Evolutionary conservation across 306 rosid genomes (phyloP).

Genomic region (Glycine tomentella): DNA sequence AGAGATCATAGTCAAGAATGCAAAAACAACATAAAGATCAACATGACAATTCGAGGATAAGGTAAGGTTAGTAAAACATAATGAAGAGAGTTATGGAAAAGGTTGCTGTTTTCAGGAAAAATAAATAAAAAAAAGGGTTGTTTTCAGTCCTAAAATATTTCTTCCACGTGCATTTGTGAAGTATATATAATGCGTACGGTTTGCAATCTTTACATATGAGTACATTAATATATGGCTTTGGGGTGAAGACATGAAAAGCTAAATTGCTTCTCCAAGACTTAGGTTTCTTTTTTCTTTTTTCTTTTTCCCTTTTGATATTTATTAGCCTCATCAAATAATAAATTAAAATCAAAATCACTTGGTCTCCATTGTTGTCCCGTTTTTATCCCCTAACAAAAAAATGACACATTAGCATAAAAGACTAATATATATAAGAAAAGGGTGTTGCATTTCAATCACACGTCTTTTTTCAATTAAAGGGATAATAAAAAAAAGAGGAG

Average conservation of each 20-base stretch:
- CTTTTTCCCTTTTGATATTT: neutral
- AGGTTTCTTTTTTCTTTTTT: neutral
- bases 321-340: neutral
- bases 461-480: neutral
- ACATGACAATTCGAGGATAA: neutral
- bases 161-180: neutral
- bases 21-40: neutral
- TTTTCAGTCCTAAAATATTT: neutral
- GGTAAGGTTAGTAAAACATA: too few relatives aligned
- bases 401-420: neutral
- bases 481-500: neutral
- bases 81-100: neutral
- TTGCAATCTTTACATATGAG: neutral
- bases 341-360: neutral
- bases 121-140: too few relatives aligned
- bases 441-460: neutral
- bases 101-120: neutral
- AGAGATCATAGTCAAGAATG: neutral
- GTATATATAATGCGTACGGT: constrained; percentile 5
- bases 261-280: constrained; percentile 6
- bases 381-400: neutral
- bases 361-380: neutral
- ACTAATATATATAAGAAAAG: neutral
- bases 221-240: constrained; percentile 31
- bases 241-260: constrained; percentile 41